Percentiles rank a stretch among this genome's conserved stretches.
These are phyloP conservation scores for Pichia phayaonensis DNA, from an alignment of 805 yeast species.

Conservation along the genomic window DNA sequence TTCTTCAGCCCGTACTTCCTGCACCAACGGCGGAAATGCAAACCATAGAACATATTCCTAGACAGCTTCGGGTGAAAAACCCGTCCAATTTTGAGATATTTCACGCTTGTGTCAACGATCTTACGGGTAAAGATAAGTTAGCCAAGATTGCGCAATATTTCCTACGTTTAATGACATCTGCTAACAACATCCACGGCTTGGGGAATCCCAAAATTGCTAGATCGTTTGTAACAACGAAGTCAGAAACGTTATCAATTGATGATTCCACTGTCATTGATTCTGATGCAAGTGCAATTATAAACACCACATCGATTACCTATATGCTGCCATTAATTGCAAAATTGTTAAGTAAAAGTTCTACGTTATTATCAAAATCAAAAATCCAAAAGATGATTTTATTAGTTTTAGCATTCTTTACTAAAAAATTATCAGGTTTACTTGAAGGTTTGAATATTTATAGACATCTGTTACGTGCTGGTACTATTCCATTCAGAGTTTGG, in stretches of 20 bases:
- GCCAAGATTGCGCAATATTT: slow-evolving; percentile 58
- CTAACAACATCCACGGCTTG: slow-evolving; percentile 22
- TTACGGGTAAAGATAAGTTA: slow-evolving; percentile 65
- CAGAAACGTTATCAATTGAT: not conserved
- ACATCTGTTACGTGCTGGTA: slow-evolving; percentile 63
- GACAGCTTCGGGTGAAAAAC: not conserved
- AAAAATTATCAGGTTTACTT: slow-evolving; percentile 13
- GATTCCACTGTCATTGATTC: not conserved
- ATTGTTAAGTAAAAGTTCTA: not conserved
- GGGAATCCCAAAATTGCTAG: slow-evolving; percentile 1
- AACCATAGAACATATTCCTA: not conserved
- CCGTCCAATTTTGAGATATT: slow-evolving; percentile 10
- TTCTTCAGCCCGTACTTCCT: not conserved
- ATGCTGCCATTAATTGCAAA: not conserved
- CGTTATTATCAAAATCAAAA: not conserved
- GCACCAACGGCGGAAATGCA: not conserved
- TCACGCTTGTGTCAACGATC: slow-evolving; percentile 31
- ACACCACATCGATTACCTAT: not conserved
- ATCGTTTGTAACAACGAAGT: not conserved
- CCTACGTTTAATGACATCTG: slow-evolving; percentile 40
- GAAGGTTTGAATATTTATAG: slow-evolving; percentile 48
- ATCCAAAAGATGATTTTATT: not conserved
- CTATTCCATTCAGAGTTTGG: slow-evolving; percentile 52
- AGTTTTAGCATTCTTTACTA: slow-evolving; percentile 4
- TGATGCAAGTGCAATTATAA: not conserved